These are phyloP conservation scores for Neodidymelliopsis sp. DNA, from an alignment of 2,329 filamentous ascomycete species.

Conservation along the genomic window DNA sequence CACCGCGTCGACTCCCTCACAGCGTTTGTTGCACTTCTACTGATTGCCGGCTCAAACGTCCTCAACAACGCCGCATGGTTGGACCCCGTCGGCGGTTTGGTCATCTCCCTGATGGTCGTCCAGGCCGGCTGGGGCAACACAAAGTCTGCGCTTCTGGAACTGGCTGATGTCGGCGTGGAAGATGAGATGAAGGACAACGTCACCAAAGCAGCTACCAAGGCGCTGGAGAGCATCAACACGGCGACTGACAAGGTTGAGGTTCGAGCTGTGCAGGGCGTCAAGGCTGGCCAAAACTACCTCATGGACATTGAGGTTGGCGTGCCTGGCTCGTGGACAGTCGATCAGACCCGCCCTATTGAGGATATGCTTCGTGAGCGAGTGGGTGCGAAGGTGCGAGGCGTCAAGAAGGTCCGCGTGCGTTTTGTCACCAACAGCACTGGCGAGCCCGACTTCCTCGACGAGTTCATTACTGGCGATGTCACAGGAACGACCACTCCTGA, in stretches of 20 bases:
- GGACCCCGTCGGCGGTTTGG: slow-evolving; percentile 88
- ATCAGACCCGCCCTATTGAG: slow-evolving; percentile 74
- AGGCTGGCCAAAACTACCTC: slow-evolving; percentile 95
- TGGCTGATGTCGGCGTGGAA: slow-evolving; percentile 91
- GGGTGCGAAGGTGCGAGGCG: slow-evolving; percentile 80
- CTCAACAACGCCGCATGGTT: slow-evolving; percentile 88
- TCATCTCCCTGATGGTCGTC: slow-evolving; percentile 94
- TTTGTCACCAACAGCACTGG: slow-evolving; percentile 75
- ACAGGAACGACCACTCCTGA: slow-evolving; percentile 41
- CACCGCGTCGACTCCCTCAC: slow-evolving; percentile 96
- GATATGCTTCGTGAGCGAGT: slow-evolving; percentile 74
- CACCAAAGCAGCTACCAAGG: slow-evolving; percentile 63
- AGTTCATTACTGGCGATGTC: slow-evolving; percentile 58
- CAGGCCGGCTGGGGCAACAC: slow-evolving; percentile 90
- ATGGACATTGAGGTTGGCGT: slow-evolving; percentile 88
- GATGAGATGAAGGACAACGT: slow-evolving; percentile 80
- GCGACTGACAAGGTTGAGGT: slow-evolving; percentile 70
- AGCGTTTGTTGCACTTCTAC: slow-evolving; percentile 88
- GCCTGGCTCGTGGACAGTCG: slow-evolving; percentile 77
- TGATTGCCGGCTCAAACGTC: slow-evolving; percentile 88
- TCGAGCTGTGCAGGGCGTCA: slow-evolving; percentile 84
- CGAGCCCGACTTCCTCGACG: slow-evolving; percentile 71
- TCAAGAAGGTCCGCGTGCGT: slow-evolving; percentile 81
- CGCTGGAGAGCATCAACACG: slow-evolving; percentile 49
- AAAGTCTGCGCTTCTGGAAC: slow-evolving; percentile 78